These are phyloP conservation scores for Thelonectria olida DNA, from an alignment of 2,329 filamentous ascomycete genomes.

Conservation along the genomic window DNA sequence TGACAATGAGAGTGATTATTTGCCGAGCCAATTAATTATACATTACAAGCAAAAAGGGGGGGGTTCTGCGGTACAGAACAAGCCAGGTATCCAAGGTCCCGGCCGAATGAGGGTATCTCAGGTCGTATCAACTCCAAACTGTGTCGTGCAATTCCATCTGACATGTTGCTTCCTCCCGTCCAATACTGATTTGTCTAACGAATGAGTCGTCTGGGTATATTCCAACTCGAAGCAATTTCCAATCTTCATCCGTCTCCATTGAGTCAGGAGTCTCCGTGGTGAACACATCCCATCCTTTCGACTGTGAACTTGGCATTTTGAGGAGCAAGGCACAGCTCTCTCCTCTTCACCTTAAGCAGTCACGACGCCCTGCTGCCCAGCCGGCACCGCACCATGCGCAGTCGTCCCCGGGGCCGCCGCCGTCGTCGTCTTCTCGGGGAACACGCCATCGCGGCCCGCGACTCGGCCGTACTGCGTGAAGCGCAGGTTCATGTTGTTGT, in stretches of 20 bases:
- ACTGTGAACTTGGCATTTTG: too few relatives aligned
- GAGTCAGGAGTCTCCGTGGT: too few relatives aligned
- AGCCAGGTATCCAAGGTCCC: constrained; percentile 13
- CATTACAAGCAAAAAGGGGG: neutral
- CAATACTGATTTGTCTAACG: neutral
- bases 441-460: constrained; percentile 48
- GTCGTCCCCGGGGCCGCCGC: constrained; percentile 18
- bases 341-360: neutral
- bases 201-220: neutral
- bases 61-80: too few relatives aligned
- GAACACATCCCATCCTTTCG: too few relatives aligned
- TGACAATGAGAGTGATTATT: neutral
- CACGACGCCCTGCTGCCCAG: neutral
- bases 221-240: neutral
- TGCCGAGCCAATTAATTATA: neutral
- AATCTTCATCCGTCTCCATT: too few relatives aligned
- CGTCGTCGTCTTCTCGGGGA: constrained; percentile 55
- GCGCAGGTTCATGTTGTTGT: constrained; percentile 57
- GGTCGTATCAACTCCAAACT: neutral
- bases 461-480: constrained; percentile 66
- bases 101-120: constrained; percentile 36
- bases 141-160: neutral
- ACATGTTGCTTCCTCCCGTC: neutral
- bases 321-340: neutral
- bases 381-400: constrained; percentile 16